These are phyloP conservation scores for Tulasnella sp. DNA, from an alignment of 768 basidiomycete species.

Conservation along the genomic window DNA sequence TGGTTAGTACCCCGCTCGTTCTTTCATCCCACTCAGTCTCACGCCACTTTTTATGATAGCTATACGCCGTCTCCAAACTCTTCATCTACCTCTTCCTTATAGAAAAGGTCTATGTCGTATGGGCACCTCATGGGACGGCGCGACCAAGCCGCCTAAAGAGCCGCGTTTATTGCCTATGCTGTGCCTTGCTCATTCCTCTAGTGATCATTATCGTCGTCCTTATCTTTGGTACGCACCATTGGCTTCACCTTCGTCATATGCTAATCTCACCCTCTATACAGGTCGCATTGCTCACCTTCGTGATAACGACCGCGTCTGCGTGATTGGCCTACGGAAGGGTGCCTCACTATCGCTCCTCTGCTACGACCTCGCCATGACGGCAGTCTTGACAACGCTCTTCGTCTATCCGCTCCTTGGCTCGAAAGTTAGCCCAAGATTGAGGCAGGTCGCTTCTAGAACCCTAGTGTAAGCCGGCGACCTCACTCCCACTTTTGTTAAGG, in stretches of 20 bases:
- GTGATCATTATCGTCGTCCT: slow-evolving; percentile 23
- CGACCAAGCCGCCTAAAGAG: slow-evolving; percentile 16
- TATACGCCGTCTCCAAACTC: slow-evolving; percentile 29
- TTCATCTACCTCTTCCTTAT: slow-evolving; percentile 31
- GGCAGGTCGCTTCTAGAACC: slow-evolving; percentile 27
- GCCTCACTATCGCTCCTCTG: slow-evolving; percentile 29
- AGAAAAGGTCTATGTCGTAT: slow-evolving; percentile 29
- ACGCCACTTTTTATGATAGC: background rate
- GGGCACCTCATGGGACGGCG: slow-evolving; percentile 8
- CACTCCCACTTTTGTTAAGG: background rate
- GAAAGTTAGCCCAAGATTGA: slow-evolving; percentile 16
- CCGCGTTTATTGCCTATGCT: slow-evolving; percentile 15
- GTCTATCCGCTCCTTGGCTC: slow-evolving; percentile 29
- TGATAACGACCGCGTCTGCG: slow-evolving; percentile 24
- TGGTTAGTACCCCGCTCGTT: slow-evolving; percentile 1
- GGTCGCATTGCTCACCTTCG: slow-evolving; percentile 28
- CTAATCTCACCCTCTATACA: background rate
- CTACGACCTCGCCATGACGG: slow-evolving; percentile 32
- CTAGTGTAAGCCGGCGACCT: slow-evolving; percentile 13
- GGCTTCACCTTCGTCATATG: slow-evolving; percentile 2
- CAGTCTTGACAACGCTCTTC: slow-evolving; percentile 31
- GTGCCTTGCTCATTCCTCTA: slow-evolving; percentile 20
- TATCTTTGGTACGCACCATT: slow-evolving; percentile 7
- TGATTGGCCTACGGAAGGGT: slow-evolving; percentile 27
- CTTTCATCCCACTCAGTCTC: background rate